These are phyloP conservation scores for Dactylonectria estremocensis DNA, from an alignment of 2,329 filamentous ascomycete species.

Conservation along the genomic window DNA sequence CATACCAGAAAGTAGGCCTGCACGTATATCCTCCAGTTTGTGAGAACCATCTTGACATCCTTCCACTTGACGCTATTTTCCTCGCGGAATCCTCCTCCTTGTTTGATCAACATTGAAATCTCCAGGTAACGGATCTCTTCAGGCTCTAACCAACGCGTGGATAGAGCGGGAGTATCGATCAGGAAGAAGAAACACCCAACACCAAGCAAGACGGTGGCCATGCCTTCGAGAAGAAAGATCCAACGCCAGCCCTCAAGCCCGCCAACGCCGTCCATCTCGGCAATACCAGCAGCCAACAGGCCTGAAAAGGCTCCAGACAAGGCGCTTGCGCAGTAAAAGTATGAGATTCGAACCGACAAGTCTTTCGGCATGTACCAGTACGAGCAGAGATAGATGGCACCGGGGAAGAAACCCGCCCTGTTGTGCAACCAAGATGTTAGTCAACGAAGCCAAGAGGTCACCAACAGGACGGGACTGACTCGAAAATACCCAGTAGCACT, in stretches of 20 bases:
- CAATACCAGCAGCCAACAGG: slow-evolving; percentile 77
- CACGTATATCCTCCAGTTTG: slow-evolving; percentile 51
- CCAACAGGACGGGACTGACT: slow-evolving; percentile 54
- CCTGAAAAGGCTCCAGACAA: slow-evolving; percentile 82
- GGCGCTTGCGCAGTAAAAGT: slow-evolving; percentile 85
- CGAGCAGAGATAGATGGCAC: slow-evolving; percentile 81
- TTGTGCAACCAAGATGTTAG: slow-evolving; percentile 6
- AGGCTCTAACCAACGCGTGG: slow-evolving; percentile 51
- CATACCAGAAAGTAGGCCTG: slow-evolving; percentile 50
- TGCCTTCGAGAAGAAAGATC: slow-evolving; percentile 48
- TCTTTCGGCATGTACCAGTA: slow-evolving; percentile 85
- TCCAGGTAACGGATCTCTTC: slow-evolving; percentile 48
- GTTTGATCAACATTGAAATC: slow-evolving; percentile 51
- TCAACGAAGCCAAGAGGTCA: neutral
- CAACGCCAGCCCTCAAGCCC: slow-evolving; percentile 54
- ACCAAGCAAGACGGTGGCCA: slow-evolving; percentile 55
- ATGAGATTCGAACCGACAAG: slow-evolving; percentile 79
- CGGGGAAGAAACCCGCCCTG: slow-evolving; percentile 77
- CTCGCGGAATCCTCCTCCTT: slow-evolving; percentile 48
- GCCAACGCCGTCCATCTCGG: slow-evolving; percentile 74
- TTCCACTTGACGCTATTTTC: slow-evolving; percentile 40
- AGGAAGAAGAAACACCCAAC: slow-evolving; percentile 62
- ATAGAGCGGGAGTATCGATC: slow-evolving; percentile 57
- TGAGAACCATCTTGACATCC: slow-evolving; percentile 47
- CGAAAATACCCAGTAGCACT: slow-evolving; percentile 77